A percentile compares a stretch with the other conserved stretches of the same genome.
Conservation (phyloP, 371 early-diverging fungal species). For the Mortierella sp. region DNA sequence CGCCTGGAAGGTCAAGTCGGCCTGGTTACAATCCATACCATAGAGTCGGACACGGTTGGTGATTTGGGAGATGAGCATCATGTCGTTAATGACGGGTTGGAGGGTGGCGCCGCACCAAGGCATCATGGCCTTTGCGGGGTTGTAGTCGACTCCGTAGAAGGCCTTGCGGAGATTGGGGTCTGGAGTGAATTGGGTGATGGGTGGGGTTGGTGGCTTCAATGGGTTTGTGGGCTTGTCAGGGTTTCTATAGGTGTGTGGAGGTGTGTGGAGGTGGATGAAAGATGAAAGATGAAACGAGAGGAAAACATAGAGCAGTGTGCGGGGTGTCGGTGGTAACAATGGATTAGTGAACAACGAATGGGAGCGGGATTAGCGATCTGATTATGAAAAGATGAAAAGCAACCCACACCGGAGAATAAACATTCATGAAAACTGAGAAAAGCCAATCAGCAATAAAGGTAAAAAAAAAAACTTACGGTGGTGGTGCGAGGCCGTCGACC, state of each 20-base stretch:
- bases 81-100: constrained; percentile 53
- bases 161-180: constrained; percentile 45
- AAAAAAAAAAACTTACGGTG: constrained; percentile 27
- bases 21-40: constrained; percentile 59
- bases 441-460: neutral
- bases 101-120: constrained; percentile 57
- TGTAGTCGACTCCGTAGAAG: constrained; percentile 59
- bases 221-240: constrained; percentile 22
- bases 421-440: neutral
- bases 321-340: neutral
- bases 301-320: neutral
- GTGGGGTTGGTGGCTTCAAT: constrained; percentile 7
- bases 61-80: constrained; percentile 57
- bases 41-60: constrained; percentile 49
- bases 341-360: neutral
- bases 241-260: constrained; percentile 5
- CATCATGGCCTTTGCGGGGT: constrained; percentile 46
- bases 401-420: neutral
- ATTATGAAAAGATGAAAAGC: constrained; percentile 2
- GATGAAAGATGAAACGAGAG: neutral
- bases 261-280: neutral
- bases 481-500: constrained; percentile 40
- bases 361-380: neutral
- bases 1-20: constrained; percentile 51
- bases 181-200: constrained; percentile 43